phyloP scores from a whole-genome alignment of 345 rosid species.

The Moricandia arvensis region DNA sequence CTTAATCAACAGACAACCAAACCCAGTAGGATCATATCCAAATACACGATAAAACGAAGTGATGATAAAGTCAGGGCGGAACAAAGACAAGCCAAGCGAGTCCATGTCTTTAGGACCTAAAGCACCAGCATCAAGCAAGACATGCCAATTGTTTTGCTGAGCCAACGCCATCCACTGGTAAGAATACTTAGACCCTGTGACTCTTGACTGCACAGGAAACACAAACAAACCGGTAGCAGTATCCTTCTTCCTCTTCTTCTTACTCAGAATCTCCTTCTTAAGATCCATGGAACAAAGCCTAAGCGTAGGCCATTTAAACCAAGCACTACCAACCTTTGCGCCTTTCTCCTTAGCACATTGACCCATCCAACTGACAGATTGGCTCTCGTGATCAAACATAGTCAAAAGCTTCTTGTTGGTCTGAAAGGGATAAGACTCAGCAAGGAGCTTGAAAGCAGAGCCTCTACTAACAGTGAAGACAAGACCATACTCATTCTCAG shows the following conservation, averaged over 20 bases:
- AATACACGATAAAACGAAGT: slow-evolving; percentile 97
- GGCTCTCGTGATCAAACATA: slow-evolving; percentile 99
- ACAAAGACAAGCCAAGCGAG: slow-evolving; percentile 91
- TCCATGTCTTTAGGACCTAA: slow-evolving; percentile 99
- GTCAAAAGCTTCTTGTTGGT: slow-evolving; percentile 91
- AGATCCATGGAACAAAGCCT: slow-evolving; percentile 91
- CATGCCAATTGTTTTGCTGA: slow-evolving; percentile 99
- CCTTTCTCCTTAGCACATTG: slow-evolving; percentile 96
- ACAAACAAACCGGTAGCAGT: slow-evolving; percentile 86
- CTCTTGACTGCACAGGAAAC: slow-evolving; percentile 97
- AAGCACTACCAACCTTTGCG: slow-evolving; percentile 78
- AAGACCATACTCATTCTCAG: slow-evolving; percentile 95
- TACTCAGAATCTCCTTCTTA: slow-evolving; percentile 78
- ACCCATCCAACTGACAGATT: slow-evolving; percentile 96
- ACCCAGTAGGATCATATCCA: slow-evolving; percentile 96
- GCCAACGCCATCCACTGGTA: slow-evolving; percentile 99
- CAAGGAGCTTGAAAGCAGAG: slow-evolving; percentile 92
- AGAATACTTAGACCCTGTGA: slow-evolving; percentile 93
- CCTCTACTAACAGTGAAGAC: slow-evolving; percentile 99
- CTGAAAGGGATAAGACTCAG: slow-evolving; percentile 93
- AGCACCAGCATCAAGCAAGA: slow-evolving; percentile 96
- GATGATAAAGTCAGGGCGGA: slow-evolving; percentile 93
- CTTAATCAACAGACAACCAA: slow-evolving; percentile 95
- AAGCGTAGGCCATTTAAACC: slow-evolving; percentile 99
- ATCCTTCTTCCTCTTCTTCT: slow-evolving; percentile 91